Percentiles rank a stretch among this genome's conserved stretches.
Conservation (phyloP, 306 rosid species). For the Luffa aegyptiaca region DNA sequence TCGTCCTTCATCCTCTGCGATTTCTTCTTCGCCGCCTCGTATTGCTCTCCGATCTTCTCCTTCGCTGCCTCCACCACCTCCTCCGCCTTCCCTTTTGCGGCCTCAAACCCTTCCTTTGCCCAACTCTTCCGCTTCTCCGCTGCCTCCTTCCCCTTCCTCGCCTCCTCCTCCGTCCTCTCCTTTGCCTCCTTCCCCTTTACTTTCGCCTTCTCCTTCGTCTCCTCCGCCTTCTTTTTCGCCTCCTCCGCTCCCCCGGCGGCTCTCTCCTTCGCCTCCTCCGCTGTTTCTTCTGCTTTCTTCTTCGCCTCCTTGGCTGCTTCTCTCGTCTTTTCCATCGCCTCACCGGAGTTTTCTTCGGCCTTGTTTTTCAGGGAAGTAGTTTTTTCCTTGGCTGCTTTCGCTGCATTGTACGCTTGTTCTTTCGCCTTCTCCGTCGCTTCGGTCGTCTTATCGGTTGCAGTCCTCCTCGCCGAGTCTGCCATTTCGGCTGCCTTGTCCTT, state of each 20-base stretch:
- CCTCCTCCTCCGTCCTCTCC: neutral
- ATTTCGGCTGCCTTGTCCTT: neutral
- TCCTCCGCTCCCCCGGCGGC: neutral
- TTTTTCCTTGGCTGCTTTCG: slow-evolving; percentile 7
- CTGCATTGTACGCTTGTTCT: slow-evolving; percentile 8
- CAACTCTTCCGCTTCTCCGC: neutral
- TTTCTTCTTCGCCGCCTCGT: neutral
- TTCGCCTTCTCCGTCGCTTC: slow-evolving; percentile 22
- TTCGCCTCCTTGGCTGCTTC: neutral
- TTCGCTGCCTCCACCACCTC: slow-evolving; percentile 4
- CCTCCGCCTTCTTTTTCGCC: neutral
- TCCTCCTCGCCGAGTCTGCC: neutral
- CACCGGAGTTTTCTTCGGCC: neutral
- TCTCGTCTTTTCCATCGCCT: neutral
- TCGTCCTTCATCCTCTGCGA: neutral
- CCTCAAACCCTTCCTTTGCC: neutral
- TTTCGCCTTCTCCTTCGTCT: neutral
- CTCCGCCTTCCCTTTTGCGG: slow-evolving; percentile 8
- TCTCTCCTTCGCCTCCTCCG: slow-evolving; percentile 22
- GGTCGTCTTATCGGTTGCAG: slow-evolving; percentile 9
- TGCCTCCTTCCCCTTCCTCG: neutral
- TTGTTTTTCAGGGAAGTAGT: neutral
- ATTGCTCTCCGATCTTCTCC: neutral
- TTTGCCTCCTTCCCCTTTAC: slow-evolving; percentile 10
- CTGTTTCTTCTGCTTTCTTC: slow-evolving; percentile 15